Evolutionary conservation across 306 rosid species (phyloP).

Genomic region (Herpetospermum pedunculosum): DNA sequence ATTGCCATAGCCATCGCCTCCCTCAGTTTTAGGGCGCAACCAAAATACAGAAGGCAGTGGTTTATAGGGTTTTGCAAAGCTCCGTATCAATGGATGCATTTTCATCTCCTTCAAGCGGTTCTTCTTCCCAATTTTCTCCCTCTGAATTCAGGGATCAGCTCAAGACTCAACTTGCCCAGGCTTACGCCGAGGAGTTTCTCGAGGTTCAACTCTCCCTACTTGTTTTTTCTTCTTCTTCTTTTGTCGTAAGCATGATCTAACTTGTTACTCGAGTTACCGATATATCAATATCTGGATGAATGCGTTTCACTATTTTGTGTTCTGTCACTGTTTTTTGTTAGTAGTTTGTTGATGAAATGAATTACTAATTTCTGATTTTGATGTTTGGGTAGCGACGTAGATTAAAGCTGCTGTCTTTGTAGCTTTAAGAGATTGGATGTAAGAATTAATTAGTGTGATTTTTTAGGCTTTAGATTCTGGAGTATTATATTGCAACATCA

Average conservation of each 20-base stretch:
- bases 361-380: not conserved
- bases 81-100: constrained; percentile 57
- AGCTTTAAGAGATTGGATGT: not conserved
- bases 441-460: not conserved
- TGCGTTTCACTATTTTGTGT: not conserved
- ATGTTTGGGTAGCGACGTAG: not conserved
- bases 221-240: not conserved
- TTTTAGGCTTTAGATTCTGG: not conserved
- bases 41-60: not conserved
- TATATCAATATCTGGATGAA: not conserved
- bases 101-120: constrained; percentile 39
- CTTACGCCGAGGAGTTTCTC: constrained; percentile 84
- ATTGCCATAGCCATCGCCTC: not conserved
- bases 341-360: no score
- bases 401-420: no score
- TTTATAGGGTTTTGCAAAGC: constrained; percentile 6
- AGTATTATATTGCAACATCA: not conserved
- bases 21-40: not conserved
- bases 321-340: not conserved
- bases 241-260: no score
- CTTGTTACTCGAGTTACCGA: not conserved
- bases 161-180: constrained; percentile 80
- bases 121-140: constrained; percentile 44
- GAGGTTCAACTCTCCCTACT: constrained; percentile 40
- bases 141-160: constrained; percentile 60